Evolutionary conservation across 805 yeast genomes (phyloP).

Genomic region (Cyberlindnera nakhonratchasimensis): DNA sequence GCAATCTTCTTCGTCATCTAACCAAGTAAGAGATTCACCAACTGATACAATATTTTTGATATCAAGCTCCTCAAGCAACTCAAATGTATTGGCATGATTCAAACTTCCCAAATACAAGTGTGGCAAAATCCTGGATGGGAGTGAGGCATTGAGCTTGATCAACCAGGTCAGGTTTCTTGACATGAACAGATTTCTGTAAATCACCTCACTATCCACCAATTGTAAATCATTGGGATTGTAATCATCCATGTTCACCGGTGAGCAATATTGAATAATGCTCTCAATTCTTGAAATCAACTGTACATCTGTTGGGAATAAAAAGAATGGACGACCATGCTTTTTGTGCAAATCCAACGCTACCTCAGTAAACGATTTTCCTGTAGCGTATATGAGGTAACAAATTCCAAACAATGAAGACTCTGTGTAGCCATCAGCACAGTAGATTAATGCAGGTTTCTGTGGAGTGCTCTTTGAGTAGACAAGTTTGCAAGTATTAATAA

Average conservation of each 20-base stretch:
- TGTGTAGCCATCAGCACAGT: constrained; percentile 90
- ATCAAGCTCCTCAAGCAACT: constrained; percentile 58
- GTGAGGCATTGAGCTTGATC: constrained; percentile 48
- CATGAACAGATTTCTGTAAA: constrained; percentile 33
- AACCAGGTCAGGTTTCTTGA: constrained; percentile 28
- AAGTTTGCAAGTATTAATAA: constrained; percentile 68
- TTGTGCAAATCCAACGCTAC: constrained; percentile 64
- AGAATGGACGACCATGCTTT: constrained; percentile 72
- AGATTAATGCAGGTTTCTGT: constrained; percentile 46
- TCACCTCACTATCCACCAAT: constrained; percentile 27
- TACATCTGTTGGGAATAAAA: constrained; percentile 76
- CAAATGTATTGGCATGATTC: constrained; percentile 72
- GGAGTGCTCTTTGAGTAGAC: constrained; percentile 42
- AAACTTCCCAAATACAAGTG: constrained; percentile 84
- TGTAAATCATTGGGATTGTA: constrained; percentile 17
- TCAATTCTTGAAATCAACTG: constrained; percentile 62
- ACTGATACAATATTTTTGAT: constrained; percentile 78
- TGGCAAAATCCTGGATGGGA: constrained; percentile 82
- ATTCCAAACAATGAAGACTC: constrained; percentile 77
- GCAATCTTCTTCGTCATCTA: constrained; percentile 26
- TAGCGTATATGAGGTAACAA: constrained; percentile 67
- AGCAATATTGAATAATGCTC: constrained; percentile 51
- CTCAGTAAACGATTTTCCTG: constrained; percentile 56
- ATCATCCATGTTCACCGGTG: constrained; percentile 41
- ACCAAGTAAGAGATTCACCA: constrained; percentile 77